phyloP scores from a whole-genome alignment of 1,284 basidiomycete species.

The Moesziomyces antarcticus region DNA sequence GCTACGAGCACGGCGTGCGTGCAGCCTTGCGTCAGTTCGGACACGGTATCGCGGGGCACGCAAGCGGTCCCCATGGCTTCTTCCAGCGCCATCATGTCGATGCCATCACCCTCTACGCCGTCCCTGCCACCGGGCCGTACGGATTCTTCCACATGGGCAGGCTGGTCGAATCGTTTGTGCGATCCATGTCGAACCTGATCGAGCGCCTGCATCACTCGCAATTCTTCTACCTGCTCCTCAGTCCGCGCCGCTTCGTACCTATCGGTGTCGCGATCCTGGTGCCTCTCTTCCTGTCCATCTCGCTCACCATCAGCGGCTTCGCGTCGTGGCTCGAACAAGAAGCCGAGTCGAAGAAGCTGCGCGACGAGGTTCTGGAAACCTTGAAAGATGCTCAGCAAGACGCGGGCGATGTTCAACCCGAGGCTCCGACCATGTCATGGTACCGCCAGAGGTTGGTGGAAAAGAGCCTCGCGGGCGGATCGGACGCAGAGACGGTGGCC shows the following conservation, averaged over 20 bases:
- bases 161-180: slow-evolving; percentile 53
- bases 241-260: slow-evolving; percentile 55
- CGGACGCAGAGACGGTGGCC: neutral
- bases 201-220: slow-evolving; percentile 67
- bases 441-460: slow-evolving; percentile 19
- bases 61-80: slow-evolving; percentile 53
- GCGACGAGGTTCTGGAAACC: slow-evolving; percentile 14
- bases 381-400: neutral
- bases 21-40: slow-evolving; percentile 20
- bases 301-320: slow-evolving; percentile 57
- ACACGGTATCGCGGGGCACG: slow-evolving; percentile 22
- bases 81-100: slow-evolving; percentile 85
- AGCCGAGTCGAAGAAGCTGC: slow-evolving; percentile 15
- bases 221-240: slow-evolving; percentile 64
- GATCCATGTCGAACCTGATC: slow-evolving; percentile 64
- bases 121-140: slow-evolving; percentile 89
- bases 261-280: slow-evolving; percentile 56
- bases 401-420: slow-evolving; percentile 21
- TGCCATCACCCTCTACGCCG: slow-evolving; percentile 87
- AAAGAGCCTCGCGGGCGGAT: slow-evolving; percentile 5
- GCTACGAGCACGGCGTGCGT: slow-evolving; percentile 29
- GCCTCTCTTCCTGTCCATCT: slow-evolving; percentile 56
- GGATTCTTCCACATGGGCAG: slow-evolving; percentile 90
- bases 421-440: slow-evolving; percentile 28
- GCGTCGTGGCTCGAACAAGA: slow-evolving; percentile 33